Evolutionary conservation across 768 basidiomycete species (phyloP), one percentile per base, ranked within the genome.

Genomic region (Mycena epipterygia): DNA sequence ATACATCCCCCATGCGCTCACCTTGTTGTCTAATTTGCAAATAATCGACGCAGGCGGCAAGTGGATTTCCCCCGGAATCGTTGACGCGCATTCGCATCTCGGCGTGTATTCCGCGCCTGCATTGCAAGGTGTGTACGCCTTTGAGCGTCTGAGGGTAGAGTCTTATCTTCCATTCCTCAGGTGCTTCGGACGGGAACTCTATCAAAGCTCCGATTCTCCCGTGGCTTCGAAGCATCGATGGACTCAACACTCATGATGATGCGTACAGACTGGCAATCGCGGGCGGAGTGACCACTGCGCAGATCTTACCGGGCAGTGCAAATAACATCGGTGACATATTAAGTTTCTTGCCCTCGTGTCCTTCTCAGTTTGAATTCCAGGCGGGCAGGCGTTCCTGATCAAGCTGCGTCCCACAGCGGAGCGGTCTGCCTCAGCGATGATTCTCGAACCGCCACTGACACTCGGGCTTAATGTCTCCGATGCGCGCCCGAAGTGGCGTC

Each of bases 371-470:
- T n/a, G 39, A 49, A 61, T 48, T 37, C 6, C 56, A 91, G 93
- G 92, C 48, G 94, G 93, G 25, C 93, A 94, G 74, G 91, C 92
- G 0, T 94, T 93, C 77, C 81, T 89, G 3, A 92, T 95, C 77
- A 95, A 95, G 77, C 77, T 92, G 2, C 86, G 95, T n/a, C 83
- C 84, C 23, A 95, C 93, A 0, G 74, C 81, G 0, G 93, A 93
- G 76, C 86, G 89, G 25, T 91, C 91, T 0, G 86, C 90, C 0
- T 87, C 87, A 11, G 88, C 90, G 0, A 87, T 91, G 82, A 82
- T 93, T 8, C 82, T 95, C 25, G 95, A 96, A 58, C 90, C 93
- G 0, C 94, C 95, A 0, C 88, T 86, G 65, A 81, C 84, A 37
- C 79, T 90, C 61, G 80, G 87, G 73, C 71, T 80, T 59, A 79